Conservation (phyloP, 345 rosid species). For the Dimocarpus longan region DNA sequence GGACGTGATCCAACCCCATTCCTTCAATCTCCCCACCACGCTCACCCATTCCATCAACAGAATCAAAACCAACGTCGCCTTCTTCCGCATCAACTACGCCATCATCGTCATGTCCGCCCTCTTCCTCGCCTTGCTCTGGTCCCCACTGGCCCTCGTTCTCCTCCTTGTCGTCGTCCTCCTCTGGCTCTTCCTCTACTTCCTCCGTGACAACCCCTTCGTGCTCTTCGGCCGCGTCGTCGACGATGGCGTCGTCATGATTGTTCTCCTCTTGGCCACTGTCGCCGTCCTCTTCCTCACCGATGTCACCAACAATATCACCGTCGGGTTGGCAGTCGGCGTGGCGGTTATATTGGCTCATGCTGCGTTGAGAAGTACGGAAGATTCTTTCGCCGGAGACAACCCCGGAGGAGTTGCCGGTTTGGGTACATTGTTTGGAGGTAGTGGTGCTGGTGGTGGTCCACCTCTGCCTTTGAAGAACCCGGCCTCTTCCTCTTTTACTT, state of each 20-base stretch:
- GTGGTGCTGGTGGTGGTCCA: not conserved
- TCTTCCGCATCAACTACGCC: conserved; percentile 52
- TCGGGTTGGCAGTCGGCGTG: conserved; percentile 43
- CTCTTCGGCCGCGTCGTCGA: conserved; percentile 40
- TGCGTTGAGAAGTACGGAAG: conserved; percentile 42
- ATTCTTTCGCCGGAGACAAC: conserved; percentile 37
- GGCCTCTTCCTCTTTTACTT: conserved; percentile 28
- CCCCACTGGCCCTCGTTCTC: conserved; percentile 51
- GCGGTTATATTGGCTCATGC: conserved; percentile 51
- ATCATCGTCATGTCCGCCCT: conserved; percentile 37
- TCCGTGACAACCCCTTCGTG: conserved; percentile 45
- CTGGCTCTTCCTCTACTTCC: conserved; percentile 61
- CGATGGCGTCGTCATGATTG: conserved; percentile 41
- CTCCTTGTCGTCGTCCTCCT: conserved; percentile 42
- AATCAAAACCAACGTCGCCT: conserved; percentile 37
- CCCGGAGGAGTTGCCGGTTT: conserved; percentile 34
- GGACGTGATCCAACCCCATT: conserved; percentile 45
- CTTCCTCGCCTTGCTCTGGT: conserved; percentile 59
- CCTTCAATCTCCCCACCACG: conserved; percentile 44
- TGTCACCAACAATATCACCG: conserved; percentile 37
- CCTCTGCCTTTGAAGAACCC: conserved; percentile 24
- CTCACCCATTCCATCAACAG: conserved; percentile 33
- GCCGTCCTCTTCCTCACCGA: conserved; percentile 41
- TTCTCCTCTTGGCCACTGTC: conserved; percentile 41
- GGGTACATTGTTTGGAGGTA: not conserved